These are phyloP conservation scores for Evansstolkia leycettana DNA, from an alignment of 495 filamentous ascomycete genomes.

Conservation along the genomic window DNA sequence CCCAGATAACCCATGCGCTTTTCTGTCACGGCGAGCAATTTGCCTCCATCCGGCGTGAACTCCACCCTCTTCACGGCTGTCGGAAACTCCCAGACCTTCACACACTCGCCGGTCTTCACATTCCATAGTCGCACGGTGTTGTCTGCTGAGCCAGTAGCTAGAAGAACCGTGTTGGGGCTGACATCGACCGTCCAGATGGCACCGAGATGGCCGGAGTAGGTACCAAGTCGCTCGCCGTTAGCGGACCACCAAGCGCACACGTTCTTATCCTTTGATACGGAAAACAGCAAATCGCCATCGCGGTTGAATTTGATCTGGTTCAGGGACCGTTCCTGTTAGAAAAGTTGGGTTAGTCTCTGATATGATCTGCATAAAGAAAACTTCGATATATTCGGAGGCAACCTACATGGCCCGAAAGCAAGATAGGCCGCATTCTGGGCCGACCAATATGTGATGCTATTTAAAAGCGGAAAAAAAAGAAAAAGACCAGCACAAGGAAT, in stretches of 20 bases:
- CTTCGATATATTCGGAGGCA: constrained; percentile 6
- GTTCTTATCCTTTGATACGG: constrained; percentile 91
- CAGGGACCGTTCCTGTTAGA: constrained; percentile 73
- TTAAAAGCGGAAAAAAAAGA: constrained; percentile 4
- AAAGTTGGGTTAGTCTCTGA: constrained; percentile 2
- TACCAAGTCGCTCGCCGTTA: constrained; percentile 90
- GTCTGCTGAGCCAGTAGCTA: constrained; percentile 92
- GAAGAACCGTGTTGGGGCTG: constrained; percentile 83
- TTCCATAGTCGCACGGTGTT: constrained; percentile 98
- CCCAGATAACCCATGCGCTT: constrained; percentile 93
- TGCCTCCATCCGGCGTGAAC: constrained; percentile 83
- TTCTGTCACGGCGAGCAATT: constrained; percentile 87
- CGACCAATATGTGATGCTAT: constrained; percentile 9
- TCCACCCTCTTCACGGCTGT: constrained; percentile 95
- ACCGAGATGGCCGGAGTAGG: constrained; percentile 92
- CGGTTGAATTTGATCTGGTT: constrained; percentile 96
- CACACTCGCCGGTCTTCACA: constrained; percentile 76
- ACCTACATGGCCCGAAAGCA: constrained; percentile 83
- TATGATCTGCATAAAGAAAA: constrained; percentile 7
- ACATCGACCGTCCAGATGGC: constrained; percentile 98
- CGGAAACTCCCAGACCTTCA: constrained; percentile 95
- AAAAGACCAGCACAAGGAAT: constrained; percentile 11
- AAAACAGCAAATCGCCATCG: constrained; percentile 97
- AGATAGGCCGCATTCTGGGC: constrained; percentile 77
- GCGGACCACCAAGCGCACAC: constrained; percentile 90